Evolutionary conservation across 305 asterid genomes (phyloP), one percentile per base, ranked within the genome.

Genomic region (Caryopteris hybrid): DNA sequence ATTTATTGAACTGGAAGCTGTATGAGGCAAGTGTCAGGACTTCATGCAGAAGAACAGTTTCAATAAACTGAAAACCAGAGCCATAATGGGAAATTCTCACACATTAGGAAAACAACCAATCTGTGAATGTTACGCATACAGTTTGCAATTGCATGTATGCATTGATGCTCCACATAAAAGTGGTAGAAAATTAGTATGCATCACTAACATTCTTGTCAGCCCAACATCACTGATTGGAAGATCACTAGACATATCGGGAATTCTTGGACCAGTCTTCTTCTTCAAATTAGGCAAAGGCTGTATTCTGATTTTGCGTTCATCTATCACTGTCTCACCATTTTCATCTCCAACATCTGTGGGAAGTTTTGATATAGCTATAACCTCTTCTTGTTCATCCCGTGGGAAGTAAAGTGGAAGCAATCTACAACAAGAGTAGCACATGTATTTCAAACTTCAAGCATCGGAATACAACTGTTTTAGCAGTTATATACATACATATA

Each of bases 311-410:
- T 86, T 86, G 43, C 98, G 90, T 74, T 91, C 98, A 72, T 82
- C 90, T 45, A 86, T 84, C 56, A 80, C 75, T 21, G 95, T 87
- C 76, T 89, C 98, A 25, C 98, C 98, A 82, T 91, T 87, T 84
- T 89, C 96, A 86, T 91, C 98, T 68, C 98, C 96, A 73, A 91
- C 96, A 78, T 91, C 98, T n/a, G 91, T 79, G 61, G 96, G 98
- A 74, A 91, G 95, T 76, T 87, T 89, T 43, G 84, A 69, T 39
- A 72, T 72, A 51, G 95, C 96, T 60, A 92, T 63, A 72, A 74
- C 82, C 74, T 89, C 98, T 79, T 92, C 98, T 25, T 80, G 85
- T 51, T 79, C 83, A 77, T 89, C 89, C 54, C 96, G 86, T 22
- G 96, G 98, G 72, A 92, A 90, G 82, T 92, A 92, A 75, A 89